Conservation (phyloP, 352 stramenopile species). For the Pythium brassicae region DNA sequence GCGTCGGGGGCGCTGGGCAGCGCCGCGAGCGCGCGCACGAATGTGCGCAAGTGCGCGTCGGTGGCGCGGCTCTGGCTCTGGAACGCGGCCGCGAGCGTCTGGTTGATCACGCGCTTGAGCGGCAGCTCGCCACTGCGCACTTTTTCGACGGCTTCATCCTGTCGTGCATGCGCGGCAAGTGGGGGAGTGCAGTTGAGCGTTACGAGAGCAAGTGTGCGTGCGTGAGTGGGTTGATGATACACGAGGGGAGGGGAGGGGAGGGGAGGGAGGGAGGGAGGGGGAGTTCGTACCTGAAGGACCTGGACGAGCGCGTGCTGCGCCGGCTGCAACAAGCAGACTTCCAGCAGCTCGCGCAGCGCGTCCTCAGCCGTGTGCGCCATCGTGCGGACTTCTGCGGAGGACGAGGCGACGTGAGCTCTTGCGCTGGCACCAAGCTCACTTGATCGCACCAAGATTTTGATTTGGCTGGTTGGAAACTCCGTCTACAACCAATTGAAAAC, state of each 20-base stretch:
- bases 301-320: conserved; percentile 49
- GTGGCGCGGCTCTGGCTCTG: conserved; percentile 53
- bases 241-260: neutral
- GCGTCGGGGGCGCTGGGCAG: conserved; percentile 42
- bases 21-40: conserved; percentile 31
- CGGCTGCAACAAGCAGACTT: conserved; percentile 44
- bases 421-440: too few species aligned
- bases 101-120: conserved; percentile 60
- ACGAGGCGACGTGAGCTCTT: neutral
- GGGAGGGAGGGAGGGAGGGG: neutral
- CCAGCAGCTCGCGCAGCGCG: conserved; percentile 58
- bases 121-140: conserved; percentile 49
- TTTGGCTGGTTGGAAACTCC: too few species aligned
- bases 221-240: neutral
- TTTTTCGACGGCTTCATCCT: conserved; percentile 66
- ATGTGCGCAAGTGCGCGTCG: conserved; percentile 44
- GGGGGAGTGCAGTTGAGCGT: neutral
- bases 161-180: neutral
- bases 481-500: too few species aligned
- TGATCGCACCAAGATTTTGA: too few species aligned
- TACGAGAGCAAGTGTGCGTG: neutral
- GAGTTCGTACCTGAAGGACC: conserved; percentile 36
- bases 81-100: conserved; percentile 49
- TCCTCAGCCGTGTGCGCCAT: conserved; percentile 34
- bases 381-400: neutral